Evolutionary conservation across 1,284 basidiomycete genomes (phyloP), one percentile per base, ranked within the genome.

Genomic region (Leucoagaricus sp.): DNA sequence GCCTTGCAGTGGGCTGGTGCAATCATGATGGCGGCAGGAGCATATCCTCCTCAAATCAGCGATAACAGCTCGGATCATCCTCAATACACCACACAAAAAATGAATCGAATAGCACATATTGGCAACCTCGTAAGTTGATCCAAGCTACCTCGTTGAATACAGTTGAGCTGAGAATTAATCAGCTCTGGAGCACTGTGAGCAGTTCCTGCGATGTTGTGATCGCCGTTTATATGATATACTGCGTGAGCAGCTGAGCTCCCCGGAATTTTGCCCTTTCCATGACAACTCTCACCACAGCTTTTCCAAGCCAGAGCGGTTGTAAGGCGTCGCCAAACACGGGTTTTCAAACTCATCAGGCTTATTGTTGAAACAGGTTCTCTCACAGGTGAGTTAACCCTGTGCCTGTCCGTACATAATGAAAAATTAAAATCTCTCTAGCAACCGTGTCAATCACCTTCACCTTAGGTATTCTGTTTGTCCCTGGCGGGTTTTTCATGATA

Each of bases 171-270:
- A 25, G 21, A 23, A 17, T n/a, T 23, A 6, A 25, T 31, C 33
- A 54, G 45, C 33, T 54, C 6, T 54, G 45, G 53, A 25, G 53
- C 15, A 23, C 34, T 28, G n/a, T 48, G n/a, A 48, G 44, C 15
- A 54, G 44, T 29, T 17, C 26, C n/a, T 54, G 53, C 21, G 53
- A 54, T 13, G 21, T 54, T 38, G n/a, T 54, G 10, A 54, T 54
- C 45, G 53, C 53, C 21, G 23, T 34, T 8, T 54, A 48, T 25
- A 54, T 54, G 53, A 12, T 47, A 15, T 29, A 12, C 23, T 48
- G 48, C 17, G 53, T 54, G 15, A 29, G 53, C 26, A 33, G 13
- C 8, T 13, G 31, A 38, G 13, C 13, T 38, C 36, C 6, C 15
- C 4, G 4, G 4, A 38, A 9, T 4, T n/a, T 38, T n/a, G 36